Evolutionary conservation across 352 stramenopile species (phyloP).

Genomic region (Phytopythium ostracodes): DNA sequence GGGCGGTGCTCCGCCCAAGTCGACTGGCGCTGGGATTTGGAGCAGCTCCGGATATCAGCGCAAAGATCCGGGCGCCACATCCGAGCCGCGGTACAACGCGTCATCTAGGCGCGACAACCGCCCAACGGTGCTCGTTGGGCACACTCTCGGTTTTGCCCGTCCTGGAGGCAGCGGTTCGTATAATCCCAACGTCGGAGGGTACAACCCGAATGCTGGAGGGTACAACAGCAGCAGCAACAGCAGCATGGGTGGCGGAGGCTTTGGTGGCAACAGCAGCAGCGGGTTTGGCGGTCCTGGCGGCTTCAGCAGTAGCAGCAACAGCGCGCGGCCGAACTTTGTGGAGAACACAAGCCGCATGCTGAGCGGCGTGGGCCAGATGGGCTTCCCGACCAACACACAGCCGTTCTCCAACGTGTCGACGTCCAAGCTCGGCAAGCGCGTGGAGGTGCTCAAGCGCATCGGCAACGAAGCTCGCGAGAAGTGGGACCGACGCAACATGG

Average conservation of each 20-base stretch:
- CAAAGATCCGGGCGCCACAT: conserved; percentile 31
- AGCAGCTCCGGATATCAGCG: conserved; percentile 82
- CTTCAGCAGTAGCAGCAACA: conserved; percentile 11
- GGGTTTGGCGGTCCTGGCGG: conserved; percentile 10
- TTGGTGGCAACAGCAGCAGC: conserved; percentile 18
- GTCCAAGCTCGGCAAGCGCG: conserved; percentile 68
- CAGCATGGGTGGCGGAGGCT: conserved; percentile 17
- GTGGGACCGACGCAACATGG: conserved; percentile 87
- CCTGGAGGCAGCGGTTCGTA: conserved; percentile 40
- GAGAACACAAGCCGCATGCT: conserved; percentile 66
- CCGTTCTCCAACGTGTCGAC: conserved; percentile 34
- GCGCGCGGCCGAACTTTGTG: conserved; percentile 30
- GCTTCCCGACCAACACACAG: conserved; percentile 46
- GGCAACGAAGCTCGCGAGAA: conserved; percentile 71
- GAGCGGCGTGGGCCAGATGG: conserved; percentile 28
- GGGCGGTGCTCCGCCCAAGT: conserved; percentile 34
- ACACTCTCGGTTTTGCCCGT: conserved; percentile 71
- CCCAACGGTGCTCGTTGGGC: conserved; percentile 76
- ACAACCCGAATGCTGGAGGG: conserved; percentile 36
- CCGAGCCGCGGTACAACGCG: conserved; percentile 47
- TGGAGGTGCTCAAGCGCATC: conserved; percentile 82
- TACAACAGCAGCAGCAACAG: conserved; percentile 8
- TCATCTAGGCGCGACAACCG: conserved; percentile 70
- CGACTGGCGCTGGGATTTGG: conserved; percentile 54
- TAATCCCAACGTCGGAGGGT: conserved; percentile 30